Evolutionary conservation across 1,284 basidiomycete genomes (phyloP), one percentile per base, ranked within the genome.

Genomic region (Wallemia hederae): DNA sequence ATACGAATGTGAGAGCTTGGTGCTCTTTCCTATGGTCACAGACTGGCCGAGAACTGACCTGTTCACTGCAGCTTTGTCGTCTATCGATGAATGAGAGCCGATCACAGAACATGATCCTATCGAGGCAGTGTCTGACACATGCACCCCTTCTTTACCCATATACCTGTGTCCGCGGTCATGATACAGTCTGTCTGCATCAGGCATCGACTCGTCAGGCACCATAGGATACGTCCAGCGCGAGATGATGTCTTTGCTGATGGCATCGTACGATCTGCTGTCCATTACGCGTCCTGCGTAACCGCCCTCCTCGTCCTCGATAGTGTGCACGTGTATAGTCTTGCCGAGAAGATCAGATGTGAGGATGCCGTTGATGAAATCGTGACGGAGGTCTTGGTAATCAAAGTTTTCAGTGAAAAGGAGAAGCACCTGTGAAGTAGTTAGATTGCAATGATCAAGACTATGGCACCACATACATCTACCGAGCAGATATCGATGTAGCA

Each of bases 381-480:
- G 76, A 61, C 90, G 79, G 63, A 97, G 77, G 70, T 90, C 85
- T 58, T 83, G 82, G 69, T 94, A 98, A 72, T 98, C 94, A 69
- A 99, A 99, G 72, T 98, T 98, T 71, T 98, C 94, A 66, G 94
- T 91, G 73, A 97, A 98, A 2, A 97, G 72, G 0, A 91, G 92
- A 0, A 90, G 90, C 24, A 97, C 83, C 85, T 88, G 66, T n/a
- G 60, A 39, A 49, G 24, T 25, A 33, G 58, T 17, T 24, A 24
- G n/a, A 14, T 22, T 17, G 39, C 5, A 31, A 27, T 33, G 57
- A 25, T 55, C 2, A 58, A 49, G 28, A n/a, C 19, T 39, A 17
- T 27, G 1, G 29, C 5, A n/a, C 2, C 25, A 59, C 63, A 59
- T 27, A 66, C 72, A 63, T 75, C 74, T 22, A 71, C 69, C 60